A percentile compares a stretch with the other conserved stretches of the same genome.
These are phyloP conservation scores for Favolaschia claudopus DNA, from an alignment of 768 basidiomycete species.

Conservation along the genomic window DNA sequence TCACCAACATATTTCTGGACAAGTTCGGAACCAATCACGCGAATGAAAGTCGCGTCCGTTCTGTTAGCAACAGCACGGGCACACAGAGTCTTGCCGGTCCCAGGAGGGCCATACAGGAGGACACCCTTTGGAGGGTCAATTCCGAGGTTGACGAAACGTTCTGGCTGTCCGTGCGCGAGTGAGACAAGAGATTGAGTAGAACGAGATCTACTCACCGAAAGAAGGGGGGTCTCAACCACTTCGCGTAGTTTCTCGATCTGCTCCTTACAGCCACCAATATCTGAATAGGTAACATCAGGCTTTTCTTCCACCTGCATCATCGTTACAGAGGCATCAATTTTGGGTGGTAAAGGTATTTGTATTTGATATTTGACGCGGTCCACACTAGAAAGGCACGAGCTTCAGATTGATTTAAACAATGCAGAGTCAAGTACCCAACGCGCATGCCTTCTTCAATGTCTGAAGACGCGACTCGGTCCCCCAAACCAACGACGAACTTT, in stretches of 20 bases:
- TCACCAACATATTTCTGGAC: slow-evolving; percentile 99
- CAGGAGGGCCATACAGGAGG: slow-evolving; percentile 92
- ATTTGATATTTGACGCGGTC: slow-evolving; percentile 98
- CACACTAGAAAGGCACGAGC: slow-evolving; percentile 59
- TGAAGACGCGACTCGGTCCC: slow-evolving; percentile 95
- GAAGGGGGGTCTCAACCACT: slow-evolving; percentile 95
- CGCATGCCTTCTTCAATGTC: slow-evolving; percentile 99
- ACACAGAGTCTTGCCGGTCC: slow-evolving; percentile 98
- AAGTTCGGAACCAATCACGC: slow-evolving; percentile 97
- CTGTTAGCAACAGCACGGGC: slow-evolving; percentile 98
- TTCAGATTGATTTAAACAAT: not conserved
- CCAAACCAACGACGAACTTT: slow-evolving; percentile 97
- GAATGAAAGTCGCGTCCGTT: slow-evolving; percentile 98
- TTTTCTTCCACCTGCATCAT: slow-evolving; percentile 99
- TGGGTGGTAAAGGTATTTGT: slow-evolving; percentile 96
- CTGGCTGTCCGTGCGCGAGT: slow-evolving; percentile 72
- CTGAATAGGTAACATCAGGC: slow-evolving; percentile 97
- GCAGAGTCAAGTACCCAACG: slow-evolving; percentile 79
- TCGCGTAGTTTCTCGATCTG: slow-evolving; percentile 99
- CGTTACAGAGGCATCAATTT: slow-evolving; percentile 98
- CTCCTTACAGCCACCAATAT: slow-evolving; percentile 98
- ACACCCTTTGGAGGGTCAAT: slow-evolving; percentile 99
- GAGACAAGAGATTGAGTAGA: not conserved
- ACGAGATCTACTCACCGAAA: slow-evolving; percentile 70
- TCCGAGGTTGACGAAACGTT: slow-evolving; percentile 96